Evolutionary conservation across 305 asterid genomes (phyloP), one percentile per base, ranked within the genome.

Genomic region (Solanum hybrid): DNA sequence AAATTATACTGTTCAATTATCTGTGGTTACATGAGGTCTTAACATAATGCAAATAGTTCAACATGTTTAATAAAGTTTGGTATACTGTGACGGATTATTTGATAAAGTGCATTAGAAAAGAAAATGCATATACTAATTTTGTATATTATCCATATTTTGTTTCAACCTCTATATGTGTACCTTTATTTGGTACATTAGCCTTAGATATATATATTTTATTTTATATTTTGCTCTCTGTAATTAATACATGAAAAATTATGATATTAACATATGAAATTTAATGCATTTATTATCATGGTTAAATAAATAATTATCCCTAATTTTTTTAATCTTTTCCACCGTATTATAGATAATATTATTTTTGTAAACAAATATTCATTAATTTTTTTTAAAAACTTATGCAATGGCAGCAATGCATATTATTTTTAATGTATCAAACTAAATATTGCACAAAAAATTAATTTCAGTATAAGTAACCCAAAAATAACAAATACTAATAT

Each of bases 391-490:
- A 14, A 51, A 51, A 51, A 51, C 3, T 51, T 51, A 51, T 15
- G n/a, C 9, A 15, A 40, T 11, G 0, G 0, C 2, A 40, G 2
- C 15, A 11, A 15, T 6, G n/a, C 22, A 15, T 51, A 6, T 15
- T 51, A 5, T 51, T 51, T 15, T 51, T 51, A 15, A 51, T 51
- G 9, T 51, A 1, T 51, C n/a, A 7, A 6, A 15, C 9, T 51
- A 6, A 2, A 51, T 15, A 51, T 17, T 15, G 1, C n/a, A 51
- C 56, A 15, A 51, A 6, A 60, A 60, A 7, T 3, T 17, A 56
- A 6, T 56, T 19, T 17, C 71, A 56, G 8, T 17, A 51, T 51
- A 56, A 15, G 10, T 56, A 56, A 56, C 2, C 10, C 10, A 56
- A 56, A 56, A 22, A 56, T 56, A 56, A 17, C 24, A 56, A 56